A percentile compares a stretch with the other conserved stretches of the same genome.
phyloP scores from a whole-genome alignment of 495 filamentous ascomycete species.

The Opeltia flavorubescens region DNA sequence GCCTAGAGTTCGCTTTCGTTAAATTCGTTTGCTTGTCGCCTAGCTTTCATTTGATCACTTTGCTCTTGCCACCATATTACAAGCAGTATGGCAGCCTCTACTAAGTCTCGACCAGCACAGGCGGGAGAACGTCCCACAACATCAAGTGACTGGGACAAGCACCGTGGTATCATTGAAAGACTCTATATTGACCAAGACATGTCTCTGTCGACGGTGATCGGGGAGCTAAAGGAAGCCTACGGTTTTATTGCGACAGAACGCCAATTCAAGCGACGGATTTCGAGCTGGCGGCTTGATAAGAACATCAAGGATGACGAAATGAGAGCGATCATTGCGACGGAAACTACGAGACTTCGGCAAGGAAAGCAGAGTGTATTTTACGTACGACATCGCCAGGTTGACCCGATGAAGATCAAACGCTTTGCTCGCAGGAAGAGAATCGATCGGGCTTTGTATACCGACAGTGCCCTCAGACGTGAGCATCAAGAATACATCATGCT shows the following conservation, averaged over 20 bases:
- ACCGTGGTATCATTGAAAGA: neutral
- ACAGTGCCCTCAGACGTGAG: too few relatives aligned
- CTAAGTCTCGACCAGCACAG: neutral
- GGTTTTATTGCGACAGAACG: constrained; percentile 6
- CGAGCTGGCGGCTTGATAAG: constrained; percentile 6
- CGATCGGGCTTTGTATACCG: too few relatives aligned
- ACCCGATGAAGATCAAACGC: constrained; percentile 1
- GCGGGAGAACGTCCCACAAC: neutral
- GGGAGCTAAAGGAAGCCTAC: neutral
- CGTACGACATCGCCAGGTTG: constrained; percentile 4
- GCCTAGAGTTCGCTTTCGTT: too few relatives aligned
- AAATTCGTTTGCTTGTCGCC: too few relatives aligned
- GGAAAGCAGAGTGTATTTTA: constrained; percentile 2
- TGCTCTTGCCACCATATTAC: neutral
- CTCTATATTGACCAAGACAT: constrained; percentile 5
- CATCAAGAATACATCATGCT: too few relatives aligned
- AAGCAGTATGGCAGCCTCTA: neutral
- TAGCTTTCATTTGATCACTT: too few relatives aligned
- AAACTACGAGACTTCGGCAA: neutral
- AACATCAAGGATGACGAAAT: constrained; percentile 8
- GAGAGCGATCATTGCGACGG: constrained; percentile 1
- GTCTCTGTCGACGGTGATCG: neutral
- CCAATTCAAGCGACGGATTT: constrained; percentile 4
- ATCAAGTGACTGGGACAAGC: constrained; percentile 4
- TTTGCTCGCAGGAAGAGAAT: constrained; percentile 1